Evolutionary conservation across 2,329 filamentous ascomycete species (phyloP).

Genomic region (Passalora sequoiae): DNA sequence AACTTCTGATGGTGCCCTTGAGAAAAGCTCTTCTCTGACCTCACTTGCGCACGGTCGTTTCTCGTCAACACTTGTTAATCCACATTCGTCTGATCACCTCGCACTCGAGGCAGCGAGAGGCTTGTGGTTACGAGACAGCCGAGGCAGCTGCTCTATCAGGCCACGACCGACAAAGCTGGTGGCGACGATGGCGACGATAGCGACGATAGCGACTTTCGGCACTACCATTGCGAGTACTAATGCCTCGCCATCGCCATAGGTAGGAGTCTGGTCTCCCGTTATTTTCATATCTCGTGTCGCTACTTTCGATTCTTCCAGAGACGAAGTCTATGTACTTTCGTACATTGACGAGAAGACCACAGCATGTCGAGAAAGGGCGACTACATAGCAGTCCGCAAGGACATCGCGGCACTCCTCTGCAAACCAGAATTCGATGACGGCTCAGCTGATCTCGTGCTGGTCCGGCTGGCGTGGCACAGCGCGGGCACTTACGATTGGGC

Average conservation of each 20-base stretch:
- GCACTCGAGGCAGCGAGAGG: neutral
- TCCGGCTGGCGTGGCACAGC: constrained; percentile 62
- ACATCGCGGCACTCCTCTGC: constrained; percentile 28
- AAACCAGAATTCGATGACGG: constrained; percentile 62
- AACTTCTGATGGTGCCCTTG: constrained; percentile 2
- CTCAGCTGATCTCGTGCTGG: constrained; percentile 58
- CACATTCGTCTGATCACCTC: neutral
- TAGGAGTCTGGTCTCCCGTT: neutral
- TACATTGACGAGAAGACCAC: too few species aligned
- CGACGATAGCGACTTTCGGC: neutral
- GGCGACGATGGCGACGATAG: neutral
- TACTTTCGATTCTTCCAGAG: too few species aligned
- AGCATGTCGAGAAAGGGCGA: constrained; percentile 21
- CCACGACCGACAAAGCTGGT: neutral
- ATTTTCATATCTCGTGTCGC: too few species aligned
- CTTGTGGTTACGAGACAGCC: neutral
- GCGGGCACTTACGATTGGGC: constrained; percentile 57
- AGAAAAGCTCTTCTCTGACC: constrained; percentile 1
- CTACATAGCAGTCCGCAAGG: constrained; percentile 49
- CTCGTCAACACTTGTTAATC: neutral
- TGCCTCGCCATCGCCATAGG: neutral
- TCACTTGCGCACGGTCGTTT: neutral
- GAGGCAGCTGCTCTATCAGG: neutral
- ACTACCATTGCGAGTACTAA: neutral
- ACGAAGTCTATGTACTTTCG: too few species aligned